Conservation (phyloP, 768 basidiomycete species). For the Mycena galericulata region DNA sequence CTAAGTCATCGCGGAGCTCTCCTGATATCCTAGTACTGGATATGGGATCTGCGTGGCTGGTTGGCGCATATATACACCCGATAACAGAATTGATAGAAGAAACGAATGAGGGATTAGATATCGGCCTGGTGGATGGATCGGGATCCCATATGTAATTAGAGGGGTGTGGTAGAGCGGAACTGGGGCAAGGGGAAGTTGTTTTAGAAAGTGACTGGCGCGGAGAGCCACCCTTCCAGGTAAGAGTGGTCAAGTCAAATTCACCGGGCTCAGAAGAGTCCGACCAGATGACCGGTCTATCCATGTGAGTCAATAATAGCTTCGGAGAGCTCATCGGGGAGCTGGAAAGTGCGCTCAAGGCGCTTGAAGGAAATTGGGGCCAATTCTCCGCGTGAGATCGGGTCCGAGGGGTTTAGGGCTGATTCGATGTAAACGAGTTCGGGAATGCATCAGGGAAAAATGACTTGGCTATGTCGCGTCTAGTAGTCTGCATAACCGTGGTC, state of each 20-base stretch:
- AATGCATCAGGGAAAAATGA: too few species aligned
- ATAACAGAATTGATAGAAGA: not conserved
- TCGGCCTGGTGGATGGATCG: not conserved
- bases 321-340: constrained; percentile 11
- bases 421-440: too few species aligned
- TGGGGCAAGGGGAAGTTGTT: not conserved
- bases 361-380: not conserved
- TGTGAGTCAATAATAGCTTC: not conserved
- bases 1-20: too few species aligned
- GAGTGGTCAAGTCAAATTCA: not conserved
- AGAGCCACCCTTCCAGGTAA: constrained; percentile 18
- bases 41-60: too few species aligned
- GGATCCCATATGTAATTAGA: not conserved
- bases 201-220: not conserved
- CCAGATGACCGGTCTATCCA: constrained; percentile 5
- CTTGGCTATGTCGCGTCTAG: too few species aligned
- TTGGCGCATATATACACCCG: too few species aligned
- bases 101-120: too few species aligned
- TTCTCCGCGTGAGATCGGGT: too few species aligned
- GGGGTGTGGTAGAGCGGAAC: not conserved
- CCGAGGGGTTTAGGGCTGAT: too few species aligned
- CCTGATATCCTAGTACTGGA: too few species aligned
- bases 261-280: constrained; percentile 16
- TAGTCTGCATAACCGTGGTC: too few species aligned
- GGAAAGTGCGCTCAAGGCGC: constrained; percentile 4